Percentiles rank a stretch among this genome's conserved stretches.
These are phyloP conservation scores for Meyerozyma guilliermondii DNA, from an alignment of 1,139 yeast genomes.

Conservation along the genomic window DNA sequence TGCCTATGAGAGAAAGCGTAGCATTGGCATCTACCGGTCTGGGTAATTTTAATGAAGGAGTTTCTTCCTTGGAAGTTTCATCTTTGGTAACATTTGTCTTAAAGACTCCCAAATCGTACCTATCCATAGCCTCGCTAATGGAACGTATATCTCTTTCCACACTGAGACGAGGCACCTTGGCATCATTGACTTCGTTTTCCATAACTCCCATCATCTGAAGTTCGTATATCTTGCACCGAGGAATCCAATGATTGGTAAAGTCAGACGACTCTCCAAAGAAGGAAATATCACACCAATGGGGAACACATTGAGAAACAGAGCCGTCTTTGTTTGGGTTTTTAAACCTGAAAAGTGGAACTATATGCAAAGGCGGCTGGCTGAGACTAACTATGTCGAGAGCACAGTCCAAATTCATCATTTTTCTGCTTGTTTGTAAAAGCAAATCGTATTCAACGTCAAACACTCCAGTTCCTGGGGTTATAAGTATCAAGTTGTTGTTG, in stretches of 20 bases:
- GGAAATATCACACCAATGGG: slow-evolving; percentile 92
- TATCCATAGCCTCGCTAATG: slow-evolving; percentile 49
- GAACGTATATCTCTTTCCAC: slow-evolving; percentile 23
- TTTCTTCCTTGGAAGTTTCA: slow-evolving; percentile 15
- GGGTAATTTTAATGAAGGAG: slow-evolving; percentile 6
- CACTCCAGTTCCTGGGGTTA: slow-evolving; percentile 91
- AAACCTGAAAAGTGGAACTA: slow-evolving; percentile 83
- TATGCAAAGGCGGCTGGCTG: slow-evolving; percentile 87
- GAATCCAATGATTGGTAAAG: slow-evolving; percentile 69
- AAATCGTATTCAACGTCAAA: slow-evolving; percentile 87
- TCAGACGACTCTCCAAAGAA: slow-evolving; percentile 65
- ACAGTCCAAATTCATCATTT: slow-evolving; percentile 71
- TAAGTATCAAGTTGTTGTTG: slow-evolving; percentile 74
- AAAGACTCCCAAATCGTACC: slow-evolving; percentile 56
- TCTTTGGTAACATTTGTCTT: slow-evolving; percentile 15
- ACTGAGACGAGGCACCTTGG: slow-evolving; percentile 53
- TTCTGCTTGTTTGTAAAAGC: slow-evolving; percentile 68
- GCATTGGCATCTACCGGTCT: slow-evolving; percentile 16
- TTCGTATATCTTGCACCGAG: slow-evolving; percentile 89
- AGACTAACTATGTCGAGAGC: slow-evolving; percentile 87
- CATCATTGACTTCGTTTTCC: slow-evolving; percentile 76
- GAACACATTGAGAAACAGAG: slow-evolving; percentile 69
- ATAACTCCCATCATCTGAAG: slow-evolving; percentile 97
- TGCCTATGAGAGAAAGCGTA: slow-evolving; percentile 24
- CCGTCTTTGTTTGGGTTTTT: slow-evolving; percentile 43